Evolutionary conservation across 139 green algal species (phyloP), one percentile per base, ranked within the genome.

Genomic region (Chlamydomonas sp.): DNA sequence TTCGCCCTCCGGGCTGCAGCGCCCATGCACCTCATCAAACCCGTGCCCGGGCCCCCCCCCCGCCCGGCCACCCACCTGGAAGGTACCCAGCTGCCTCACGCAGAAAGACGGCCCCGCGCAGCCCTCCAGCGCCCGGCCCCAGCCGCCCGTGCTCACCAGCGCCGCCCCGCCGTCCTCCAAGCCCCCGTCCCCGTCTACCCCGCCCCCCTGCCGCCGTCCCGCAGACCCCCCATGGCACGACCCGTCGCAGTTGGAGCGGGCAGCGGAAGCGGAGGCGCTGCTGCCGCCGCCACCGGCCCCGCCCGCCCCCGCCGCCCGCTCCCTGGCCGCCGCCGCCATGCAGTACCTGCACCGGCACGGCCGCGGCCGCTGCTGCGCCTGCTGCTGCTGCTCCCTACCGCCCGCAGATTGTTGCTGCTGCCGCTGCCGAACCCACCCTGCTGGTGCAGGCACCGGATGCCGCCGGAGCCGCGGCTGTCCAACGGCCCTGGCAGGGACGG

Each of bases 41-140:
- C 31, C 31, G 31, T 60, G n/a, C 20, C 6, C 15, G 73, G 73
- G 73, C 20, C 5, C 15, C 67, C 67, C 14, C 67, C 10, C 67
- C 10, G 67, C 9, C 67, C 10, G 67, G 10, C 67, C 67, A n/a
- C 79, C 2, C 63, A 86, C 80, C 80, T 86, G 80, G 80, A 86
- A 86, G 8, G 80, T 86, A 0, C 80, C 80, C 68, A 86, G 80
- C 67, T 86, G 80, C 69, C 68, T 16, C 17, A 86, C 80, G 20
- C 80, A 86, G 69, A 86, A 86, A 0, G 80, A 62, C 8, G 7
- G 14, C 14, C 20, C 10, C 67, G 3, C 10, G 9, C 67, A 5
- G 1, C 3, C 10, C 3, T 59, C 2, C 17, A 16, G 71, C 71
- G n/a, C n/a, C 20, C 9, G 69, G 17, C 3, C 15, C 68, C 9